A percentile compares a stretch with the other conserved stretches of the same genome.
Conservation (phyloP, 2,329 filamentous ascomycete species). For the Phaeoacremonium minimum region DNA sequence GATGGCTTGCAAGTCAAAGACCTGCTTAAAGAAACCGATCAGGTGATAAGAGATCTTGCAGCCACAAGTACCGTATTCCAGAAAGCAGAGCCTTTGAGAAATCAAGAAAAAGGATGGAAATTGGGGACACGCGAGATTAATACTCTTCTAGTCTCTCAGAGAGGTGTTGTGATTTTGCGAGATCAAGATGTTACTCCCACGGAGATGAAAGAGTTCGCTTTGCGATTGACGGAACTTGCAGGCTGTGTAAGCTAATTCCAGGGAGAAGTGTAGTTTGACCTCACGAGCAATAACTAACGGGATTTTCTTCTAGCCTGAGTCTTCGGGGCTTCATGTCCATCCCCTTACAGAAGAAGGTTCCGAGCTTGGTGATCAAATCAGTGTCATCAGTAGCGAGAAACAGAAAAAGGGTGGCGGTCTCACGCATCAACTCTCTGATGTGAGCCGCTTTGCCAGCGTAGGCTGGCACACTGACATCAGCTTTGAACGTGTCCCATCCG, state of each 20-base stretch:
- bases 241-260: conserved; percentile 31
- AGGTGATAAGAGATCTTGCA: conserved; percentile 24
- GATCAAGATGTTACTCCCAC: conserved; percentile 38
- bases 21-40: conserved; percentile 21
- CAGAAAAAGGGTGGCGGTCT: conserved; percentile 49
- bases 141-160: conserved; percentile 37
- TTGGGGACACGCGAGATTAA: too few species aligned
- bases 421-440: conserved; percentile 45
- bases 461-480: conserved; percentile 30
- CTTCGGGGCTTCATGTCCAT: conserved; percentile 49
- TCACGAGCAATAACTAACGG: too few species aligned
- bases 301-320: conserved; percentile 35
- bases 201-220: conserved; percentile 39
- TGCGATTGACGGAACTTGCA: conserved; percentile 35
- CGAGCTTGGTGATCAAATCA: conserved; percentile 51
- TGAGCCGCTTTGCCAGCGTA: conserved; percentile 36
- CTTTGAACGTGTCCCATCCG: conserved; percentile 39
- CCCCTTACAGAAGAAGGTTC: conserved; percentile 47
- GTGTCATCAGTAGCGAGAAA: conserved; percentile 51
- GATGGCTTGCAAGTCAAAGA: conserved; percentile 22
- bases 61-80: too few species aligned
- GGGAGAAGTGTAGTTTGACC: too few species aligned
- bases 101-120: too few species aligned
- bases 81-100: too few species aligned
- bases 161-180: conserved; percentile 46